These are phyloP conservation scores for Emergomyces pasteurianus DNA, from an alignment of 2,329 filamentous ascomycete species.

Conservation along the genomic window DNA sequence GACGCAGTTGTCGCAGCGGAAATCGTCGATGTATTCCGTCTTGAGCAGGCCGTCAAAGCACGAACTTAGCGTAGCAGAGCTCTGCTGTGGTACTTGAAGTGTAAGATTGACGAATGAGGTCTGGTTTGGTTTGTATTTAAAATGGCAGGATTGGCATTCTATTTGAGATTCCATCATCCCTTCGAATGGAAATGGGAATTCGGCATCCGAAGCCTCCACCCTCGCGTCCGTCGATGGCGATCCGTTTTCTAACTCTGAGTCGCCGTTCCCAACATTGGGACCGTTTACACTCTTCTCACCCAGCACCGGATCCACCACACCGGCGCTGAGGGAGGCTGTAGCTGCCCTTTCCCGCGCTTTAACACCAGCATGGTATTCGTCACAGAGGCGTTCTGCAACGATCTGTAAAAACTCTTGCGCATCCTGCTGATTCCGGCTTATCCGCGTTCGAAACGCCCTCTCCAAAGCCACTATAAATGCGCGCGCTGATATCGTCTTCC, in stretches of 20 bases:
- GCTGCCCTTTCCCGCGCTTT: conserved; percentile 48
- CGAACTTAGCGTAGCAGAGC: conserved; percentile 65
- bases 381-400: conserved; percentile 78
- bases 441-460: conserved; percentile 73
- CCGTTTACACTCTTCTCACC: conserved; percentile 1
- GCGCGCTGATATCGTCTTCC: conserved; percentile 83
- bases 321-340: not conserved
- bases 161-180: conserved; percentile 90
- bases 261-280: conserved; percentile 19
- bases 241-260: conserved; percentile 24
- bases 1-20: conserved; percentile 86
- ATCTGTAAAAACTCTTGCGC: conserved; percentile 96
- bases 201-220: conserved; percentile 31
- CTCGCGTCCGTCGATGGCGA: conserved; percentile 12
- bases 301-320: not conserved
- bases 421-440: conserved; percentile 91
- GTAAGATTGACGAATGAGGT: conserved; percentile 89
- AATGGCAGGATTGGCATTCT: conserved; percentile 79
- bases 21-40: conserved; percentile 92
- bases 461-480: conserved; percentile 76
- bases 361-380: conserved; percentile 82
- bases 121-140: conserved; percentile 71
- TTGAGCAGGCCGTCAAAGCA: conserved; percentile 94
- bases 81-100: conserved; percentile 75
- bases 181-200: conserved; percentile 65